Percentiles rank a stretch among this genome's conserved stretches.
Evolutionary conservation across 495 filamentous ascomycete genomes (phyloP).

Genomic region (Penicillium coprophilum): DNA sequence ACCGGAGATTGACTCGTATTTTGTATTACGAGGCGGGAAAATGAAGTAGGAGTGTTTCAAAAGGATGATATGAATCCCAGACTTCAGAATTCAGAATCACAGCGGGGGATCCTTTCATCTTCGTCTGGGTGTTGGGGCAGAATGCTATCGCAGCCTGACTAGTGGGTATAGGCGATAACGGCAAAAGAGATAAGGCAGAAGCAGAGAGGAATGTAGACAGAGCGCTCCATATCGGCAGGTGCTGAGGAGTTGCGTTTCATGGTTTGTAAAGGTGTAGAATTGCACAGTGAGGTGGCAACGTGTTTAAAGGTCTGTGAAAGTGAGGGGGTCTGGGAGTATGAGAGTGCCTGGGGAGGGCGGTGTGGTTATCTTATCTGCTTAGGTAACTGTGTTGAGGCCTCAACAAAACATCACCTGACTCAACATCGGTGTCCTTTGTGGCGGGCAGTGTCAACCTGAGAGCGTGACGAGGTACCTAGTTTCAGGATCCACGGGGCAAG

Average conservation of each 20-base stretch:
- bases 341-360: constrained; percentile 6
- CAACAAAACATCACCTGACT: constrained; percentile 15
- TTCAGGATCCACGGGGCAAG: too few species aligned
- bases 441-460: too few species aligned
- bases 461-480: too few species aligned
- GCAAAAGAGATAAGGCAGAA: constrained; percentile 48
- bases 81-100: neutral
- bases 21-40: neutral
- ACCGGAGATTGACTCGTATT: neutral
- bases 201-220: constrained; percentile 44
- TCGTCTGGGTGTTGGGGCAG: constrained; percentile 6
- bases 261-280: neutral
- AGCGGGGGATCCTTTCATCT: constrained; percentile 2
- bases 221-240: constrained; percentile 38
- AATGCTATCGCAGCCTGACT: constrained; percentile 14
- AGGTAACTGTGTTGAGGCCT: constrained; percentile 15
- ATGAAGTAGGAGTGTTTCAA: neutral
- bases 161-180: constrained; percentile 43
- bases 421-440: too few species aligned
- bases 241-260: constrained; percentile 25
- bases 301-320: neutral
- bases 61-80: neutral
- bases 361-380: constrained; percentile 6
- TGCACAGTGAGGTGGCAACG: neutral
- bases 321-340: constrained; percentile 5